Evolutionary conservation across 2,329 filamentous ascomycete species (phyloP).

Genomic region (Fusarium bulbicola): DNA sequence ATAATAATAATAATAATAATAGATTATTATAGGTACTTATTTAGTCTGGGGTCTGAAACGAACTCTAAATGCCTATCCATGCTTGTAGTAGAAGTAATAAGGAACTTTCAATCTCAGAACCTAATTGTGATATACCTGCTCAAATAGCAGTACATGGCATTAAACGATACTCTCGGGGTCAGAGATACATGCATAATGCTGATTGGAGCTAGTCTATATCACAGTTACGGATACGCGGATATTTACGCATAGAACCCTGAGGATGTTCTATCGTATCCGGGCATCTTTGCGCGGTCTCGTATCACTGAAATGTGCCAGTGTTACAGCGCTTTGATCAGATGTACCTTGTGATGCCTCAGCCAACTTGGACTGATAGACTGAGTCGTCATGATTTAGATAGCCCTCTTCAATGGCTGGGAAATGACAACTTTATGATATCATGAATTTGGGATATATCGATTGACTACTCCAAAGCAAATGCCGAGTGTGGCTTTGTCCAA

Average conservation of each 20-base stretch:
- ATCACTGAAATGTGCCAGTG: background rate
- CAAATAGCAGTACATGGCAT: background rate
- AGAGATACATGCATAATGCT: accelerated
- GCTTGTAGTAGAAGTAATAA: too few species aligned
- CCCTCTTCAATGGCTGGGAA: background rate
- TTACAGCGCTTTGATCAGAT: background rate
- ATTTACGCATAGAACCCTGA: background rate
- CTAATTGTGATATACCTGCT: background rate
- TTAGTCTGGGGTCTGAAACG: background rate
- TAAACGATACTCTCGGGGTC: too few species aligned
- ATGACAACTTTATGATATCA: background rate
- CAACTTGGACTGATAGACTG: background rate
- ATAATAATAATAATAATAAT: too few species aligned
- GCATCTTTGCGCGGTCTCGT: background rate
- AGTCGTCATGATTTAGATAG: background rate
- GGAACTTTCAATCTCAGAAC: accelerated
- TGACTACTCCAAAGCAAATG: background rate
- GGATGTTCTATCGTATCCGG: too few species aligned
- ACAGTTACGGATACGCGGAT: background rate
- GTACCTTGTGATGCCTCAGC: background rate
- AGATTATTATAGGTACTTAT: too few species aligned
- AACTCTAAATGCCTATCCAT: background rate
- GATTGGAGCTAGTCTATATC: accelerated
- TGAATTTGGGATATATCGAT: background rate
- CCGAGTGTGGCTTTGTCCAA: background rate